Evolutionary conservation across 1,284 basidiomycete genomes (phyloP).

Genomic region (Cutaneotrichosporon sp.): DNA sequence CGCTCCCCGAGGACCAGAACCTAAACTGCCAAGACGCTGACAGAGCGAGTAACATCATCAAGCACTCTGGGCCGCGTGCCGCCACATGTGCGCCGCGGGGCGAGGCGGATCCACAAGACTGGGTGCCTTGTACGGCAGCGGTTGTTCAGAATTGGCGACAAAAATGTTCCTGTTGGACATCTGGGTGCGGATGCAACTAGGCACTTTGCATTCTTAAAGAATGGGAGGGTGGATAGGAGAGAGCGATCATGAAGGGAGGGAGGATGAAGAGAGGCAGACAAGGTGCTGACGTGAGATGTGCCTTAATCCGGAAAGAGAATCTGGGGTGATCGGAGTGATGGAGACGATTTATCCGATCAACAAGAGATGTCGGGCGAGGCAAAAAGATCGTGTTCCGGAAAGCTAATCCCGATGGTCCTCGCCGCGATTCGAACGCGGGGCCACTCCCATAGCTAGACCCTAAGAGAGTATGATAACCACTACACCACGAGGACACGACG

Average conservation of each 20-base stretch:
- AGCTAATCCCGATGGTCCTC: not conserved
- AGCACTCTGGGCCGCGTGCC: not conserved
- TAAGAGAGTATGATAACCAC: constrained; percentile 4
- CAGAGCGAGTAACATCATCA: not conserved
- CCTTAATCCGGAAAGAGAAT: no score
- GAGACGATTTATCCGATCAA: no score
- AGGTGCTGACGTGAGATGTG: no score
- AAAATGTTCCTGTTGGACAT: not conserved
- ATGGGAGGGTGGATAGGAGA: no score
- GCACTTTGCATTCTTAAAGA: not conserved
- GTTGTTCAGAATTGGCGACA: not conserved
- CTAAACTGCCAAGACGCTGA: not conserved
- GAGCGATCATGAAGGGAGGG: no score
- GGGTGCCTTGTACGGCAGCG: constrained; percentile 3
- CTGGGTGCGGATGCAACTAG: not conserved
- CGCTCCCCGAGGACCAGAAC: not conserved
- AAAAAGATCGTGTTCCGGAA: not conserved
- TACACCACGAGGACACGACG: constrained; percentile 3
- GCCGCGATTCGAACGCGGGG: constrained; percentile 3
- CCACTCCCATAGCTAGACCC: not conserved
- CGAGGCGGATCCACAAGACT: not conserved
- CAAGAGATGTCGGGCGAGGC: no score
- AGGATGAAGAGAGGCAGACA: no score
- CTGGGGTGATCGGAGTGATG: no score
- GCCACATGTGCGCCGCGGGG: not conserved